Evolutionary conservation across 257 asterid genomes (phyloP).

Genomic region (Solanum pinnatisectum): DNA sequence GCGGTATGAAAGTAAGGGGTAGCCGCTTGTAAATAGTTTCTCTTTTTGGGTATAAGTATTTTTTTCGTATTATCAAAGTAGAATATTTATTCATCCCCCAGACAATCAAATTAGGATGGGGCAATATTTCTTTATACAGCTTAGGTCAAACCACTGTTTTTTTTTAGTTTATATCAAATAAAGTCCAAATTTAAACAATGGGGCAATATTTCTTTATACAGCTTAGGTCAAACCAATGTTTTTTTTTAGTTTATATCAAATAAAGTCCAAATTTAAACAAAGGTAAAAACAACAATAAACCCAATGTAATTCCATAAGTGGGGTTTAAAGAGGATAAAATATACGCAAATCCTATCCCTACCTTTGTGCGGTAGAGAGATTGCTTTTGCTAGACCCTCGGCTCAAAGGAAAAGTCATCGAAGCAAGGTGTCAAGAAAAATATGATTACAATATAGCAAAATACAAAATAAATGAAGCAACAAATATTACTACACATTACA

Average conservation of each 20-base stretch:
- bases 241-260: neutral
- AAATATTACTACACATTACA: neutral
- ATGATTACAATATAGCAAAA: neutral
- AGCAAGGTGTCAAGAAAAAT: neutral
- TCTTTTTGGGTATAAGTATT: no score
- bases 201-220: neutral
- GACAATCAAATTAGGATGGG: neutral
- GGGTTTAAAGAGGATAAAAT: neutral
- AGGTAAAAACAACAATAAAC: neutral
- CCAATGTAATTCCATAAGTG: neutral
- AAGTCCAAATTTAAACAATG: neutral
- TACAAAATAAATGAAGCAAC: neutral
- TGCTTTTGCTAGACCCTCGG: neutral
- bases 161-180: neutral
- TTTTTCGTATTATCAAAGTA: no score
- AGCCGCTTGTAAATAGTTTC: no score
- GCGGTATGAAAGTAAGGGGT: rapidly evolving
- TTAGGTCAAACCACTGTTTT: neutral
- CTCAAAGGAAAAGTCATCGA: neutral
- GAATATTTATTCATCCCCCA: neutral
- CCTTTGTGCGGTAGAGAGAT: neutral
- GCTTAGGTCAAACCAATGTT: neutral
- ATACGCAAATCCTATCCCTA: neutral
- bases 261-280: neutral
- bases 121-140: neutral